Base-by-base conservation (phyloP, 164 flowering plant species). In the Nelumbo lutea region DNA sequence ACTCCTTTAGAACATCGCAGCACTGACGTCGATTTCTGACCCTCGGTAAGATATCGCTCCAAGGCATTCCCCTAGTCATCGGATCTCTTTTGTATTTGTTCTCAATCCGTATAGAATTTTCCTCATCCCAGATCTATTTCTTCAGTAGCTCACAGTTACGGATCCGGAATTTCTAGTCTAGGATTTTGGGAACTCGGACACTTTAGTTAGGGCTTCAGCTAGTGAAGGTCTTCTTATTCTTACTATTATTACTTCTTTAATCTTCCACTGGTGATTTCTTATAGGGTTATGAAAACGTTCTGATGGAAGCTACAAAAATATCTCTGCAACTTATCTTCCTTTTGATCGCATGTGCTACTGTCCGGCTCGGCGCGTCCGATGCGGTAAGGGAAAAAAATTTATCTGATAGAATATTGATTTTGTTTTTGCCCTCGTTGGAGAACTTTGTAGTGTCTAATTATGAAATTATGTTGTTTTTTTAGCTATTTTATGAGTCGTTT, bases 401-500 rank as follows among this genome's bases (percentile, higher is more conserved):
- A 6, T 8, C 14, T 9, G 9, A 60, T 38, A 44, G 38, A 56
- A 40, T 14, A 2, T 53, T 70, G 66, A 52, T 0, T 63, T 41
- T 53, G 5, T 52, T 42, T 50, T 1, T n/a, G 5, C 45, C 14
- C 38, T 41, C 1, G 9, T 15, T 2, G 38, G 47, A 3, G 11
- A 9, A 48, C 3, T 47, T n/a, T 47, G 6, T 43, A 10, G 5
- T 14, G 13, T 4, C 43, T 65, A 46, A 51, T 51, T n/a, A 14
- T 66, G 53, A 13, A 13, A 10, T 52, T n/a, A 14, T 38, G 11
- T 11, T 53, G 57, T 53, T 14, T 10, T 51, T 66, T 5, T 51
- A 89, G 97, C 65, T 78, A 71, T 90, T 93, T 39, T 85, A 90
- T 72, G 98, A 93, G 63, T 83, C 98, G 6, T 93, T 90, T 61